These are phyloP conservation scores for Xylaria multiplex DNA, from an alignment of 2,329 filamentous ascomycete species.

Conservation along the genomic window DNA sequence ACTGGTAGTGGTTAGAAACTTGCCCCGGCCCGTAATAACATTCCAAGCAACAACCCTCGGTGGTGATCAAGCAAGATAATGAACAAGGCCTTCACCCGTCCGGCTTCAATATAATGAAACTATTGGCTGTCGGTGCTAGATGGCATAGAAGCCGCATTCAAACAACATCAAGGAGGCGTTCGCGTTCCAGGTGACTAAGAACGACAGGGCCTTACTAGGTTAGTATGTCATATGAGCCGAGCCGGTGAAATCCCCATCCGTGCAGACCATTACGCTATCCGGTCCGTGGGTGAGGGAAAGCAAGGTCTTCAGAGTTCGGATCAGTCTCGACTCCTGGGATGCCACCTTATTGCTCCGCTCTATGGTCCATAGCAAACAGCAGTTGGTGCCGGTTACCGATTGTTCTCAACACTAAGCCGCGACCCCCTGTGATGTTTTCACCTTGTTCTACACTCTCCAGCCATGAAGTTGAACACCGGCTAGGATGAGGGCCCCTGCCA, in stretches of 20 bases:
- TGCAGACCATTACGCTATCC: conserved; percentile 37
- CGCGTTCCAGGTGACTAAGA: conserved; percentile 6
- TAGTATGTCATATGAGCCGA: conserved; percentile 31
- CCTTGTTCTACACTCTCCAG: conserved; percentile 33
- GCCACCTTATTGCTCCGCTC: not conserved
- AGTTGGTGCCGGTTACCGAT: conserved; percentile 13
- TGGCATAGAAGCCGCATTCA: conserved; percentile 1
- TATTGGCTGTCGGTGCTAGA: conserved; percentile 21
- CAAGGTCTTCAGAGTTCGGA: conserved; percentile 13
- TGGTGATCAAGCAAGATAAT: conserved; percentile 43
- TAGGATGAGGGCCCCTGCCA: conserved; percentile 37
- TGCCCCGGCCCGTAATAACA: not conserved
- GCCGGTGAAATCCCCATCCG: conserved; percentile 42
- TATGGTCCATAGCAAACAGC: conserved; percentile 1
- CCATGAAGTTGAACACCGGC: conserved; percentile 37
- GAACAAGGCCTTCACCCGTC: conserved; percentile 36
- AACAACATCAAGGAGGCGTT: conserved; percentile 25
- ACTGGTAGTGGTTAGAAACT: not conserved
- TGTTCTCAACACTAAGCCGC: conserved; percentile 13
- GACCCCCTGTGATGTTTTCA: conserved; percentile 29
- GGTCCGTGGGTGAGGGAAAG: conserved; percentile 24
- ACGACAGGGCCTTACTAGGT: conserved; percentile 5
- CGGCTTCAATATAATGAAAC: conserved; percentile 6
- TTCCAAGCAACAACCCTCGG: conserved; percentile 35
- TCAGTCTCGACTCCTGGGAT: conserved; percentile 24